phyloP scores from a whole-genome alignment of 192 early-diverging fungal genomes.

The Rhizoclosmatium globosum region DNA sequence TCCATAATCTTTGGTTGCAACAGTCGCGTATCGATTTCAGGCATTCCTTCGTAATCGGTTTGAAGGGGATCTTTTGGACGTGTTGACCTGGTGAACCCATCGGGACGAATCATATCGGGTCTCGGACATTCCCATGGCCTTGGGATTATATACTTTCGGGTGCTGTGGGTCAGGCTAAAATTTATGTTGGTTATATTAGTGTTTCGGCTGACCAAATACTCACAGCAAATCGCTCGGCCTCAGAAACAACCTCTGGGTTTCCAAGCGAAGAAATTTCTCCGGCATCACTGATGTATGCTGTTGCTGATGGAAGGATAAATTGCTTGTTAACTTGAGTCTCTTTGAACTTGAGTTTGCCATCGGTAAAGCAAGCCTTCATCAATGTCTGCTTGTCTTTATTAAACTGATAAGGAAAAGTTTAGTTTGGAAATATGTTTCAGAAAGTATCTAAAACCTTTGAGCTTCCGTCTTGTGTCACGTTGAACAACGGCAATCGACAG shows the following conservation, averaged over 20 bases:
- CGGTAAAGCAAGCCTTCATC: constrained; percentile 43
- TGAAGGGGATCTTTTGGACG: constrained; percentile 45
- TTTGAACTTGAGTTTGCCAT: constrained; percentile 41
- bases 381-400: constrained; percentile 33
- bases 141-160: background rate
- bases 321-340: constrained; percentile 37
- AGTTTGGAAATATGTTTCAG: background rate
- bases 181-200: background rate
- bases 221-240: constrained; percentile 43
- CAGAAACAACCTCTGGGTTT: constrained; percentile 16
- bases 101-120: constrained; percentile 47
- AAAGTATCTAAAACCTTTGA: constrained; percentile 2
- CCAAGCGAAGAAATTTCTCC: constrained; percentile 47
- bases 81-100: constrained; percentile 56
- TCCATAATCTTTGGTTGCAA: constrained; percentile 8
- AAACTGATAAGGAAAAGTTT: constrained; percentile 4
- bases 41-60: constrained; percentile 19
- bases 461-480: constrained; percentile 51
- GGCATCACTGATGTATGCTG: constrained; percentile 47
- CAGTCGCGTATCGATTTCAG: constrained; percentile 30
- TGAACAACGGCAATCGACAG: constrained; percentile 45
- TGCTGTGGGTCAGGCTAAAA: constrained; percentile 10
- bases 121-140: constrained; percentile 38
- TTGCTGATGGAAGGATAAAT: constrained; percentile 40
- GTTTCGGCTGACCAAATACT: background rate